Conservation (phyloP, 805 yeast genomes). For the Sugiyamaella lignohabitans region DNA sequence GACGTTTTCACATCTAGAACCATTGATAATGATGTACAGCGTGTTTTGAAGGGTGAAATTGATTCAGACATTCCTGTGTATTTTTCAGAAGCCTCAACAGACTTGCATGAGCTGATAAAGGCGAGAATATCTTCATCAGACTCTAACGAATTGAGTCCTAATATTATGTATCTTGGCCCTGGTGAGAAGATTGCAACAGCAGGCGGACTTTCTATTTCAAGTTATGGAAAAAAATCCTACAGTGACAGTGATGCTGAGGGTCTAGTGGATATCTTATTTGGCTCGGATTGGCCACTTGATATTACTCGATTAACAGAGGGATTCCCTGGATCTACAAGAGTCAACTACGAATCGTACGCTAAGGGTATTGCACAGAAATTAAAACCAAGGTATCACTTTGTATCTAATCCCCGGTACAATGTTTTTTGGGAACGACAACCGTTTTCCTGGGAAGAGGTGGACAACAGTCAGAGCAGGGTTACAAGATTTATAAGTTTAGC, state of each 20-base stretch:
- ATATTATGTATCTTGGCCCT: slow-evolving; percentile 3
- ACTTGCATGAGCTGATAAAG: background rate
- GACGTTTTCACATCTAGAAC: slow-evolving; percentile 3
- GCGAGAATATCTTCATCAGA: background rate
- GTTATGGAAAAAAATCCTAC: background rate
- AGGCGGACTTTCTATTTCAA: slow-evolving; percentile 8
- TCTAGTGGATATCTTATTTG: slow-evolving; percentile 49
- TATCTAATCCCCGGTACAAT: slow-evolving; percentile 37
- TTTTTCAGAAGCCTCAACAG: slow-evolving; percentile 1
- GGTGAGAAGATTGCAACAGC: slow-evolving; percentile 4
- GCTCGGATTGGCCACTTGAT: slow-evolving; percentile 54
- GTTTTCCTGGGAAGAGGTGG: slow-evolving; percentile 39
- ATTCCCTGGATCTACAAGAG: background rate
- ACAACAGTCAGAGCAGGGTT: slow-evolving; percentile 18
- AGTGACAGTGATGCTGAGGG: slow-evolving; percentile 12
- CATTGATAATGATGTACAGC: slow-evolving; percentile 15
- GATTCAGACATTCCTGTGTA: slow-evolving; percentile 10
- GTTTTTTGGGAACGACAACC: slow-evolving; percentile 53
- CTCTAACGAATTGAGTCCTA: background rate
- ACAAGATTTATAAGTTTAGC: slow-evolving; percentile 66
- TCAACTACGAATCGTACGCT: background rate
- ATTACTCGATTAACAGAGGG: slow-evolving; percentile 39
- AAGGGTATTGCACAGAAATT: background rate
- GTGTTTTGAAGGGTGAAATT: slow-evolving; percentile 1
- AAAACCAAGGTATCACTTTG: slow-evolving; percentile 66